These are phyloP conservation scores for Millerago galiae DNA, from an alignment of 805 yeast genomes.

Conservation along the genomic window DNA sequence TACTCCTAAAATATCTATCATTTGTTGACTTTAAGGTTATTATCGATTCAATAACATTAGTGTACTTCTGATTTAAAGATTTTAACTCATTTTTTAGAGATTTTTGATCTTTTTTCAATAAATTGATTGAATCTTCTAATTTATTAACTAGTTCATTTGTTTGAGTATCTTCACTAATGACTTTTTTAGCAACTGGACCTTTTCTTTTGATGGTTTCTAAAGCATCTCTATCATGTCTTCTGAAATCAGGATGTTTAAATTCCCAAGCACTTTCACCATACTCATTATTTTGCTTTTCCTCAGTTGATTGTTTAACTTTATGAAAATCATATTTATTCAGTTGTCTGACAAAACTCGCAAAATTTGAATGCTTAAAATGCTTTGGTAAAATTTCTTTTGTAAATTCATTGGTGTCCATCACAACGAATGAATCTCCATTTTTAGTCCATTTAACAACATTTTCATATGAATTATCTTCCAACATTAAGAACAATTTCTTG, in stretches of 20 bases:
- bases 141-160: slow-evolving; percentile 12
- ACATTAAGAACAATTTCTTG: slow-evolving; percentile 73
- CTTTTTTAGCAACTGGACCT: slow-evolving; percentile 53
- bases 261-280: slow-evolving; percentile 89
- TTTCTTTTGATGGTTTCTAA: slow-evolving; percentile 85
- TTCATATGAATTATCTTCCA: slow-evolving; percentile 72
- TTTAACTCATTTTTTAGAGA: slow-evolving; percentile 30
- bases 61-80: slow-evolving; percentile 48
- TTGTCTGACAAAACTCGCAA: slow-evolving; percentile 92
- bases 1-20: slow-evolving; percentile 49
- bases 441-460: slow-evolving; percentile 82
- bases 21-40: slow-evolving; percentile 49
- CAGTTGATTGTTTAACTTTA: slow-evolving; percentile 74
- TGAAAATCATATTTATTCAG: slow-evolving; percentile 96
- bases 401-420: slow-evolving; percentile 83
- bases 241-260: slow-evolving; percentile 86
- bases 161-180: slow-evolving; percentile 19
- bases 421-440: slow-evolving; percentile 82
- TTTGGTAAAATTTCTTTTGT: slow-evolving; percentile 83
- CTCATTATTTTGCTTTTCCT: slow-evolving; percentile 46
- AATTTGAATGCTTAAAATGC: slow-evolving; percentile 92
- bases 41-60: slow-evolving; percentile 56
- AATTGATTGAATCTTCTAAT: slow-evolving; percentile 15
- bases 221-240: slow-evolving; percentile 66
- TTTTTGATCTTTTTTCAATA: slow-evolving; percentile 27